These are phyloP conservation scores for Sugiyamaella floridensis DNA, from an alignment of 805 yeast species.

Conservation along the genomic window DNA sequence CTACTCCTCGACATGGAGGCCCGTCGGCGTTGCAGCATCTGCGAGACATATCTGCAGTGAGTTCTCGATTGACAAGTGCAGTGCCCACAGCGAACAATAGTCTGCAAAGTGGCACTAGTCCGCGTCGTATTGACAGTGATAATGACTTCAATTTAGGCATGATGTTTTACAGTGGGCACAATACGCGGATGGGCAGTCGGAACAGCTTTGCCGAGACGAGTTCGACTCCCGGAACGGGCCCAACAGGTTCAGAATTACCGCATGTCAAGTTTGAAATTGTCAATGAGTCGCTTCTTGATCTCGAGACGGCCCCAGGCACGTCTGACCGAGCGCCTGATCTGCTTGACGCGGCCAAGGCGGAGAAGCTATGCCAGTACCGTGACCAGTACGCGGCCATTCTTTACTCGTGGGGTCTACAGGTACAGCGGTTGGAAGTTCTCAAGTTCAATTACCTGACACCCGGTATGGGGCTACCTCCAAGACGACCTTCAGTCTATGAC, in stretches of 20 bases:
- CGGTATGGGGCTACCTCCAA: background rate
- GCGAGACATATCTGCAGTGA: conserved; percentile 1
- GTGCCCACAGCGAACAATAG: conserved; percentile 5
- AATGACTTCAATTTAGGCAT: conserved; percentile 14
- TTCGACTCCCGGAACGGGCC: background rate
- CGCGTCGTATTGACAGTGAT: conserved; percentile 9
- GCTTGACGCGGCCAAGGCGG: conserved; percentile 35
- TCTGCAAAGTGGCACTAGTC: background rate
- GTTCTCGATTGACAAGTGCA: background rate
- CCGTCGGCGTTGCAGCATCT: background rate
- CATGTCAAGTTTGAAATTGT: conserved; percentile 42
- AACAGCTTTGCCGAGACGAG: conserved; percentile 1
- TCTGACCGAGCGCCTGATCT: conserved; percentile 33
- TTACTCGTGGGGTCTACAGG: conserved; percentile 75
- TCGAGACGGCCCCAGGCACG: conserved; percentile 30
- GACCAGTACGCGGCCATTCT: conserved; percentile 71
- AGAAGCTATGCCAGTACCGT: conserved; percentile 41
- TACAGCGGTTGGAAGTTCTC: conserved; percentile 69
- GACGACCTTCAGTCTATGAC: conserved; percentile 10
- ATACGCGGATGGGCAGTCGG: conserved; percentile 18
- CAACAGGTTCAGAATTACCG: conserved; percentile 2
- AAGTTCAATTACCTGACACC: conserved; percentile 50
- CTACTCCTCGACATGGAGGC: conserved; percentile 1
- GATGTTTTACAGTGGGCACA: conserved; percentile 21
- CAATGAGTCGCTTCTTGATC: conserved; percentile 39